Evolutionary conservation across 1,139 yeast species (phyloP).

Genomic region (Kazachstania sp.): DNA sequence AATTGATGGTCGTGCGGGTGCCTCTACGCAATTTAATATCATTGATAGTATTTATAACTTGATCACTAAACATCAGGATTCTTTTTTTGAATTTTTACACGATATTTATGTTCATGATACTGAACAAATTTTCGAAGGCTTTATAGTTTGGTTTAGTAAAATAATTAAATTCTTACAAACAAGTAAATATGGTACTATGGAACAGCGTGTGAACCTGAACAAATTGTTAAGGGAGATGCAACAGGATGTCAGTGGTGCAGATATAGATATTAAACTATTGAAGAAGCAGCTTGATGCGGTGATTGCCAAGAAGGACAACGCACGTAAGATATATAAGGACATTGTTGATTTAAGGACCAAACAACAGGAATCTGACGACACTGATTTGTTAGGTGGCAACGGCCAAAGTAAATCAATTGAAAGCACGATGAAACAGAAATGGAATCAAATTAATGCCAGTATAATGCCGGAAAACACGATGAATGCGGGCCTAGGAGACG

Average conservation of each 20-base stretch:
- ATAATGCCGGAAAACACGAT: constrained; percentile 38
- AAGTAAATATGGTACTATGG: constrained; percentile 35
- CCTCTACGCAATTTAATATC: constrained; percentile 39
- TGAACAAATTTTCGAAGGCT: constrained; percentile 57
- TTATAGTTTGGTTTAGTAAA: constrained; percentile 62
- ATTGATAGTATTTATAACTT: constrained; percentile 59
- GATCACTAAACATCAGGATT: constrained; percentile 60
- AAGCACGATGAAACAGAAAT: constrained; percentile 35
- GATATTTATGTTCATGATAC: constrained; percentile 68
- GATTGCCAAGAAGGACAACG: constrained; percentile 37
- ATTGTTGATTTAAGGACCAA: constrained; percentile 25
- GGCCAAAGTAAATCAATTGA: constrained; percentile 14
- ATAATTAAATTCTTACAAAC: constrained; percentile 55
- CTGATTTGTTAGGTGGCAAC: not conserved
- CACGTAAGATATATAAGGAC: constrained; percentile 34
- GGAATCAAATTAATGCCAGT: constrained; percentile 42
- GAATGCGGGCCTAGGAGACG: constrained; percentile 52
- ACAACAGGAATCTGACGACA: constrained; percentile 1
- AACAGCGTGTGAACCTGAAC: constrained; percentile 34
- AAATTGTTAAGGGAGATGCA: constrained; percentile 21
- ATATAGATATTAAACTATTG: constrained; percentile 34
- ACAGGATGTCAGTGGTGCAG: constrained; percentile 24
- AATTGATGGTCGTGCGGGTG: constrained; percentile 35
- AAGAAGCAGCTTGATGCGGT: constrained; percentile 38
- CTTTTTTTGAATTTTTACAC: constrained; percentile 67